phyloP scores from a whole-genome alignment of 2,329 filamentous ascomycete genomes.

The Alternaria arborescens region DNA sequence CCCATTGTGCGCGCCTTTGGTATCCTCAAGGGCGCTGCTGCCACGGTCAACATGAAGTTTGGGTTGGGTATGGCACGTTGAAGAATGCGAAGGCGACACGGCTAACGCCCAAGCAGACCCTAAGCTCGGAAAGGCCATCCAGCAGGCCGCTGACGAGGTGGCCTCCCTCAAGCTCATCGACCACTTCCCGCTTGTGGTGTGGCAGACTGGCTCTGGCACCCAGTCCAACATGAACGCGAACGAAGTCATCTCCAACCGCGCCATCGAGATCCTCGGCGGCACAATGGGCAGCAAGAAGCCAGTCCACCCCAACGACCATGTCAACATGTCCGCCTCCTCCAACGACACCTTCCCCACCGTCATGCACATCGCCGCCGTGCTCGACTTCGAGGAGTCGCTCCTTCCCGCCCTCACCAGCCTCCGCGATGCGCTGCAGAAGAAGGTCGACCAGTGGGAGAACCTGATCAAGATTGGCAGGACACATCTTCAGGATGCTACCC shows the following conservation, averaged over 20 bases:
- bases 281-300: constrained; percentile 97
- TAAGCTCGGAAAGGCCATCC: constrained; percentile 89
- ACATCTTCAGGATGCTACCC: constrained; percentile 96
- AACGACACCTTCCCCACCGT: constrained; percentile 99
- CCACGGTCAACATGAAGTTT: constrained; percentile 93
- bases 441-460: constrained; percentile 87
- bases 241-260: constrained; percentile 99
- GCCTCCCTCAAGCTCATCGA: constrained; percentile 92
- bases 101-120: constrained; percentile 67
- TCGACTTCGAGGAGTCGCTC: constrained; percentile 88
- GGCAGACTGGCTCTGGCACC: constrained; percentile 98
- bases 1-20: constrained; percentile 93
- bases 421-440: constrained; percentile 83
- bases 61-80: constrained; percentile 73
- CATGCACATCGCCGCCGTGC: constrained; percentile 98
- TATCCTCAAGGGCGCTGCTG: constrained; percentile 95
- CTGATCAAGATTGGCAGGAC: constrained; percentile 99
- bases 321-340: constrained; percentile 98
- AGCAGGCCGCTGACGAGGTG: constrained; percentile 93
- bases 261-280: constrained; percentile 96
- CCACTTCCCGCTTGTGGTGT: constrained; percentile 98
- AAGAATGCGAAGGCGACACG: background rate
- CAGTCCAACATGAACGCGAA: constrained; percentile 99
- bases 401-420: constrained; percentile 84
- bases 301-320: constrained; percentile 98